Percentiles rank a stretch among this genome's conserved stretches.
Conservation (phyloP, 495 filamentous ascomycete species). For the Penicillium lagena region DNA sequence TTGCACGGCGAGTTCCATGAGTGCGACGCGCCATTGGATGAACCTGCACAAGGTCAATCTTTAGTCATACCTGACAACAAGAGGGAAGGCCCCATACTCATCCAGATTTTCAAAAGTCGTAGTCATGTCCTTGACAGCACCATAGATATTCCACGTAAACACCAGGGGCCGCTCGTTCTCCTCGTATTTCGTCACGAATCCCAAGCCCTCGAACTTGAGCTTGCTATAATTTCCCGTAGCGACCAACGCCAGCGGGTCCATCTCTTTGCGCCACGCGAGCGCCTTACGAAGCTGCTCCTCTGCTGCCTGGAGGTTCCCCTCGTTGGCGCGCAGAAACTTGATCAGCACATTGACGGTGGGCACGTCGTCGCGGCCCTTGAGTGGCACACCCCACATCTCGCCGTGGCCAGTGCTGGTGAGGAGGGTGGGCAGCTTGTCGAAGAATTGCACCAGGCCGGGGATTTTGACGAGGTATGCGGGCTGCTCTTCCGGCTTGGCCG, state of each 20-base stretch:
- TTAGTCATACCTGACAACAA: neutral
- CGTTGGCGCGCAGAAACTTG: constrained; percentile 87
- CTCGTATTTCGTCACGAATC: constrained; percentile 45
- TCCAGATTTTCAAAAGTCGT: constrained; percentile 71
- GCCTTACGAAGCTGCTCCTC: constrained; percentile 70
- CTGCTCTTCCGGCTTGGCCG: constrained; percentile 15
- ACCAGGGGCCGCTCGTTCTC: constrained; percentile 40
- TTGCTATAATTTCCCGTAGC: constrained; percentile 48
- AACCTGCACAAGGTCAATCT: constrained; percentile 45
- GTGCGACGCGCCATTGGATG: constrained; percentile 74
- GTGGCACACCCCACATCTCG: constrained; percentile 74
- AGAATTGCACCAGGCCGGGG: constrained; percentile 30
- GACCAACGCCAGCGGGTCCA: constrained; percentile 37
- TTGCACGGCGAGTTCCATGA: constrained; percentile 76
- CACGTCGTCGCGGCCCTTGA: constrained; percentile 51
- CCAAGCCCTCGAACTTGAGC: constrained; percentile 40
- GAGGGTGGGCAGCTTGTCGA: constrained; percentile 35
- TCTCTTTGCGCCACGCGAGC: constrained; percentile 70
- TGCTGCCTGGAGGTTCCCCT: constrained; percentile 64
- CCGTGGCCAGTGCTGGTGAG: constrained; percentile 44
- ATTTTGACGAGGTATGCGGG: constrained; percentile 34
- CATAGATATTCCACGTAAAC: constrained; percentile 83
- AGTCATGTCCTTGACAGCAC: constrained; percentile 63
- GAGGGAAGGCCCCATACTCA: constrained; percentile 42
- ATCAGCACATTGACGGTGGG: constrained; percentile 77